Conservation (phyloP, 805 yeast species). For the Wickerhamomyces canadensis region DNA sequence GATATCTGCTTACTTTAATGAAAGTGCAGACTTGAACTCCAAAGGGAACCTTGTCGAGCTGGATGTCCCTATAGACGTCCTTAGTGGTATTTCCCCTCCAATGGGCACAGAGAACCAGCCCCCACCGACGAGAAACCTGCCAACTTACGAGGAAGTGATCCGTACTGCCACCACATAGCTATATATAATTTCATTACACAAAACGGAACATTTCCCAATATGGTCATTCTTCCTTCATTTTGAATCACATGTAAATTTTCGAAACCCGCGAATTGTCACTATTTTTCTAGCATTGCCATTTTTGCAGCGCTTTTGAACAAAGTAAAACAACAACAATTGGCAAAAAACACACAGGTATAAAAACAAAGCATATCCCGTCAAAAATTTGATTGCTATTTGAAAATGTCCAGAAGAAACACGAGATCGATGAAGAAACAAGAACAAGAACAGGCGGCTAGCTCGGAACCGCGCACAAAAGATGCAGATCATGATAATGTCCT, state of each 20-base stretch:
- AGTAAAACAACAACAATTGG: not conserved
- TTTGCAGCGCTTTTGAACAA: not conserved
- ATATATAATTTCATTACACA: not conserved
- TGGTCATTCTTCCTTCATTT: not conserved
- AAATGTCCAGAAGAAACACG: not conserved
- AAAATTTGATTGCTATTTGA: too few relatives aligned
- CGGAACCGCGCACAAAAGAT: too few relatives aligned
- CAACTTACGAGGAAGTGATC: constrained; percentile 8
- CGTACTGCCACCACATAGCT: too few relatives aligned
- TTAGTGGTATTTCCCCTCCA: constrained; percentile 11
- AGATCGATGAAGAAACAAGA: not conserved
- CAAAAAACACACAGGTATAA: not conserved
- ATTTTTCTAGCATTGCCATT: not conserved
- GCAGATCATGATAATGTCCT: not conserved
- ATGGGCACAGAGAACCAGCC: constrained; percentile 6
- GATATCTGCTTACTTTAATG: constrained; percentile 28
- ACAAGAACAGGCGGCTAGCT: too few relatives aligned
- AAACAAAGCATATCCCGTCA: too few relatives aligned
- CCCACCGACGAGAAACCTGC: constrained; percentile 5
- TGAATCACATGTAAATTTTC: too few relatives aligned
- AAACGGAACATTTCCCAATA: not conserved
- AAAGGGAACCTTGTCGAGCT: not conserved
- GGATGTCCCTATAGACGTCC: constrained; percentile 1
- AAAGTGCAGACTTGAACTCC: not conserved
- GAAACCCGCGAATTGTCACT: too few relatives aligned